Evolutionary conservation across 106 monocot genomes (phyloP).

Genomic region (Gastrodia elata): DNA sequence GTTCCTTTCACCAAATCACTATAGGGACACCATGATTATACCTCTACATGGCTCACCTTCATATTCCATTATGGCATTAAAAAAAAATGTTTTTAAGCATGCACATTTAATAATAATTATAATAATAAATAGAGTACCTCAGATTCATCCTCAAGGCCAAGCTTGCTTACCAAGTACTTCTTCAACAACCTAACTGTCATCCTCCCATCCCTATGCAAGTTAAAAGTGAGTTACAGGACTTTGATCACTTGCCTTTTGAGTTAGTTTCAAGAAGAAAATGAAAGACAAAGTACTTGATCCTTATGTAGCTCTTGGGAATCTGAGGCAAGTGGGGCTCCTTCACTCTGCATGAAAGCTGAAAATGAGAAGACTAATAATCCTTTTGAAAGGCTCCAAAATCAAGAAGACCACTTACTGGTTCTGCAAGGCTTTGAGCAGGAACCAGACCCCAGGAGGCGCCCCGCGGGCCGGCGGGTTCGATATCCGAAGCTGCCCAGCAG

Average conservation of each 20-base stretch:
- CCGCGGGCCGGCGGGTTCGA: conserved; percentile 19
- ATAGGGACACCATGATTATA: background rate
- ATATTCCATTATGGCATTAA: background rate
- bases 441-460: conserved; percentile 39
- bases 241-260: background rate
- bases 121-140: conserved; percentile 27
- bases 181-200: conserved; percentile 60
- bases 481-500: background rate
- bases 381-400: background rate
- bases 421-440: conserved; percentile 33
- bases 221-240: background rate
- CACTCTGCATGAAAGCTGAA: conserved; percentile 21
- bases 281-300: conserved; percentile 34
- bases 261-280: background rate
- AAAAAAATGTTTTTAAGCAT: background rate
- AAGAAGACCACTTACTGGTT: conserved; percentile 39
- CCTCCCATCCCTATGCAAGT: conserved; percentile 40
- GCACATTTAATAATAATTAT: background rate
- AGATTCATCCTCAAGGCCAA: conserved; percentile 54
- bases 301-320: conserved; percentile 45
- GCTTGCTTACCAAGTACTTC: conserved; percentile 61
- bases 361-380: background rate
- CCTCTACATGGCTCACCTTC: background rate
- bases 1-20: conserved; percentile 11
- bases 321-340: conserved; percentile 55